Percentiles rank a stretch among this genome's conserved stretches.
These are phyloP conservation scores for Oryza australiensis DNA, from an alignment of 176 grass and related monocot species.

Conservation along the genomic window DNA sequence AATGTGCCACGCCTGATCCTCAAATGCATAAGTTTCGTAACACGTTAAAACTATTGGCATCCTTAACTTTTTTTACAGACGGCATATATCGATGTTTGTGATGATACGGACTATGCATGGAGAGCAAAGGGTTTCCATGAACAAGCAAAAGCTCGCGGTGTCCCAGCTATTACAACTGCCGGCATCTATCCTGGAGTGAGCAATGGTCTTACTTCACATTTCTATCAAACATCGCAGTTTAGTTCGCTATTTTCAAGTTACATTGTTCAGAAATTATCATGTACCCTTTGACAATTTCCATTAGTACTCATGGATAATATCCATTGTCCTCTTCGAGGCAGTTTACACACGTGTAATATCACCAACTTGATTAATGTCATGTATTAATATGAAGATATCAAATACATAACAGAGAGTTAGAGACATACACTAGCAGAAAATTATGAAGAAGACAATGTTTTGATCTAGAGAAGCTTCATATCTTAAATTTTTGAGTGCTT, in stretches of 20 bases:
- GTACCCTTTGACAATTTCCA: background rate
- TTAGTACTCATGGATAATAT: background rate
- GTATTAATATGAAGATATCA: conserved; percentile 1
- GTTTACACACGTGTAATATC: background rate
- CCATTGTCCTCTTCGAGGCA: too few species aligned
- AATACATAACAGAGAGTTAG: background rate
- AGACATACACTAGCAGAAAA: too few species aligned
- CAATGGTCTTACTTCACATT: conserved; percentile 56
- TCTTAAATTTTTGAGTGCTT: background rate
- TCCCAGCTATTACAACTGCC: conserved; percentile 88
- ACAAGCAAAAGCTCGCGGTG: conserved; percentile 68
- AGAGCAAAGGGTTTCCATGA: conserved; percentile 84
- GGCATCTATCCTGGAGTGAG: conserved; percentile 98
- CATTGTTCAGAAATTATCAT: background rate
- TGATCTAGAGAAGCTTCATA: background rate
- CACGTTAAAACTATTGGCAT: background rate
- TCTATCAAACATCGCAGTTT: background rate
- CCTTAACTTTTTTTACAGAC: conserved; percentile 45
- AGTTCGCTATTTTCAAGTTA: background rate
- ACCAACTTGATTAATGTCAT: background rate
- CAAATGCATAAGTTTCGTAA: background rate
- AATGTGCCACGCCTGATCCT: background rate
- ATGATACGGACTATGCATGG: conserved; percentile 71
- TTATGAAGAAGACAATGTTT: too few species aligned
- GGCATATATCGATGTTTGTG: conserved; percentile 90